Evolutionary conservation across 352 stramenopile genomes (phyloP).

Genomic region (Pythium dissimile): DNA sequence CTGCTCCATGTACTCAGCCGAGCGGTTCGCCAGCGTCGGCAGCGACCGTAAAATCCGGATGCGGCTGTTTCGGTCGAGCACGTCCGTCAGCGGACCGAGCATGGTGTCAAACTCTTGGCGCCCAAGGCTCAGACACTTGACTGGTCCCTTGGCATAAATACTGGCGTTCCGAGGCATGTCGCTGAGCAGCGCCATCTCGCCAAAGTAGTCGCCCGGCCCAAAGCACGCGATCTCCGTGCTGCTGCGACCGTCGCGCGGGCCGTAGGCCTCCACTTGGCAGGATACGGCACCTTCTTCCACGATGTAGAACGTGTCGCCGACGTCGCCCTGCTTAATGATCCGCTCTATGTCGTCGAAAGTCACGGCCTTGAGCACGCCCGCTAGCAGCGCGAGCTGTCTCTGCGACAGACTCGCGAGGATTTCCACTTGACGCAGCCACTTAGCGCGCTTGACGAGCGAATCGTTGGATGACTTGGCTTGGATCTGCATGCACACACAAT

Average conservation of each 20-base stretch:
- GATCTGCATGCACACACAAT: constrained; percentile 26
- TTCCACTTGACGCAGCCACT: constrained; percentile 70
- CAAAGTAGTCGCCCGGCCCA: constrained; percentile 83
- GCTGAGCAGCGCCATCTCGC: constrained; percentile 90
- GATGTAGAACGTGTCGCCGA: constrained; percentile 81
- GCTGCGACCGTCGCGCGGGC: neutral
- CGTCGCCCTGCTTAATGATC: constrained; percentile 83
- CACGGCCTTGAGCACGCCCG: constrained; percentile 53
- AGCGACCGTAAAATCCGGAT: constrained; percentile 66
- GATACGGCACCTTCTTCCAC: constrained; percentile 67
- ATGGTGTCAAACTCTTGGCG: constrained; percentile 78
- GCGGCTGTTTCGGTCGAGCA: constrained; percentile 69
- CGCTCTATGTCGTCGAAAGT: constrained; percentile 67
- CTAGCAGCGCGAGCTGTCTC: constrained; percentile 61
- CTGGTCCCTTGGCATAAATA: constrained; percentile 52
- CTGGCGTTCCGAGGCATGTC: constrained; percentile 82
- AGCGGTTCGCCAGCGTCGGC: constrained; percentile 48
- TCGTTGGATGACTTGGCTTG: constrained; percentile 73
- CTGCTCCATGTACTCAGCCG: constrained; percentile 60
- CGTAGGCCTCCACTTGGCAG: constrained; percentile 48
- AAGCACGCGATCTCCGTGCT: constrained; percentile 48
- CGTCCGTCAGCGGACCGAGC: constrained; percentile 65
- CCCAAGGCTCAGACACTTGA: constrained; percentile 68
- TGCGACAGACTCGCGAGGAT: constrained; percentile 66
- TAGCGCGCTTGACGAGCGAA: constrained; percentile 66